Conservation (phyloP, 129 eudicot genomes). For the Lonicera japonica region DNA sequence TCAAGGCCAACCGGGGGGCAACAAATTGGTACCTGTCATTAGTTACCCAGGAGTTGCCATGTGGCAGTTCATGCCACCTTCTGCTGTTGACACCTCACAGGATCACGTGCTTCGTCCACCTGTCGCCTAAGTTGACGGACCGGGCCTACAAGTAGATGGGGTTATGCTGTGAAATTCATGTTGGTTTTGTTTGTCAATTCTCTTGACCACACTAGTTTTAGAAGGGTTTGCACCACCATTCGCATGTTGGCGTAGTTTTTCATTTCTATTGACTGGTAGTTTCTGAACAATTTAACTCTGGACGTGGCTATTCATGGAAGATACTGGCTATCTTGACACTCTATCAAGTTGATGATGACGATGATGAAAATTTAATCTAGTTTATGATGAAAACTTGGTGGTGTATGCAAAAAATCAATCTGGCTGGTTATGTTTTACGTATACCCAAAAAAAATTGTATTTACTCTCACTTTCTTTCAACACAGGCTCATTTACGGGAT, state of each 20-base stretch:
- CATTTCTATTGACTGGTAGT: background rate
- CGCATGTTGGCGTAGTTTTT: background rate
- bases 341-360: background rate
- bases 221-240: background rate
- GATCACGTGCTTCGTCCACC: constrained; percentile 91
- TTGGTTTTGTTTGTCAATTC: constrained; percentile 3
- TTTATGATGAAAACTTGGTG: no score
- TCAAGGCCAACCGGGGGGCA: constrained; percentile 46
- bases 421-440: background rate
- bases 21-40: constrained; percentile 66
- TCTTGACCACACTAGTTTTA: constrained; percentile 13
- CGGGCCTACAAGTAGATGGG: background rate
- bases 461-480: no score
- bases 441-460: no score
- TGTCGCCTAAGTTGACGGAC: constrained; percentile 53
- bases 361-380: no score
- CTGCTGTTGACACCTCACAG: constrained; percentile 80
- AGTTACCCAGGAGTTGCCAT: constrained; percentile 91
- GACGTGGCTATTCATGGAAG: constrained; percentile 11
- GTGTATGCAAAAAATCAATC: background rate
- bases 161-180: background rate
- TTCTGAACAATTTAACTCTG: constrained; percentile 15
- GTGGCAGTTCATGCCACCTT: constrained; percentile 99
- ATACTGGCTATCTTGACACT: constrained; percentile 6
- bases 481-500: no score